A percentile compares a stretch with the other conserved stretches of the same genome.
Evolutionary conservation across 495 filamentous ascomycete genomes (phyloP).

Genomic region (Neurospora intermedia): DNA sequence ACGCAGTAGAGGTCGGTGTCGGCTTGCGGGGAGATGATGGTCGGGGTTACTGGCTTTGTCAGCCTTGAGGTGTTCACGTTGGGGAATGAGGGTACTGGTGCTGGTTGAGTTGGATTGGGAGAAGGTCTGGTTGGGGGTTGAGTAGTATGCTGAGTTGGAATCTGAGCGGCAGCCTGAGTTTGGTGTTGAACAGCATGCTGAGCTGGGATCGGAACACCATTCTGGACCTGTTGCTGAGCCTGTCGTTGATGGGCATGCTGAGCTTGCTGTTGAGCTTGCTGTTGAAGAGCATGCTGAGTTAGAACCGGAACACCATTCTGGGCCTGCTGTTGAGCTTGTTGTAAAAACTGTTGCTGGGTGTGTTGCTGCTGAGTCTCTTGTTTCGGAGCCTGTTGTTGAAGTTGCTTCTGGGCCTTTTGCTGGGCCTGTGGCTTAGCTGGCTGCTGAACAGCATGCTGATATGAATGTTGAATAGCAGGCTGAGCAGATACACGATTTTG

Average conservation of each 20-base stretch:
- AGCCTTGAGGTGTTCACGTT: neutral
- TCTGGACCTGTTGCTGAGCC: neutral
- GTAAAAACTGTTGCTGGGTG: neutral
- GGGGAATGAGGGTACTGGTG: neutral
- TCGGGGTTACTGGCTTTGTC: neutral
- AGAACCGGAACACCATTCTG: too few species aligned
- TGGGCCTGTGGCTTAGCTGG: neutral
- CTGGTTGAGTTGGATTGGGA: too few species aligned
- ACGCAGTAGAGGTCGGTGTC: neutral
- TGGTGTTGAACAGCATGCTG: neutral
- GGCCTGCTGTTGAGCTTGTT: neutral
- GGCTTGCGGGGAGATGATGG: neutral
- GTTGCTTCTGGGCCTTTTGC: neutral
- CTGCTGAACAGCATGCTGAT: neutral
- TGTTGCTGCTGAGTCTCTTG: slow-evolving; percentile 2
- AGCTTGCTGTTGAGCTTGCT: neutral
- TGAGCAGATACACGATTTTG: neutral
- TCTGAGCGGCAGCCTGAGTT: neutral
- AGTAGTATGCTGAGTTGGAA: neutral
- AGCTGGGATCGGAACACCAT: neutral
- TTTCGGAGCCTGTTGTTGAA: neutral
- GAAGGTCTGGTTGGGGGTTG: neutral
- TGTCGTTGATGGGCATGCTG: neutral
- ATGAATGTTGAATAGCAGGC: neutral
- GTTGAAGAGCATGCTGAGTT: neutral